Evolutionary conservation across 768 basidiomycete species (phyloP), one percentile per base, ranked within the genome.

Genomic region (Podaxis sp.): DNA sequence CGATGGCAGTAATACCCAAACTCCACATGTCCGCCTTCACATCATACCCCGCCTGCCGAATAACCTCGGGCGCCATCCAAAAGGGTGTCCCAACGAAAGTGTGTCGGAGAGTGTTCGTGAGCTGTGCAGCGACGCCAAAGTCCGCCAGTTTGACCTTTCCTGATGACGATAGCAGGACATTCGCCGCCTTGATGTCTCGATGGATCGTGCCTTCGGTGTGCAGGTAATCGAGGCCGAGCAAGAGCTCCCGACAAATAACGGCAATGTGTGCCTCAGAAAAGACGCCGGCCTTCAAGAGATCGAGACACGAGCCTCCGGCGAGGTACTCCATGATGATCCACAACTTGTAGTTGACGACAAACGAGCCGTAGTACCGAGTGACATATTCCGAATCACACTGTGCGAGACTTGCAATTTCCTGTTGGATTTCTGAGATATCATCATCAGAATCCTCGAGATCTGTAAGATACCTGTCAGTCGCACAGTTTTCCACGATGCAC

Each of bases 291-390:
- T 96, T 97, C 68, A 99, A 85, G 59, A 99, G 83, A 76, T 99
- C 97, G 59, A 98, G 85, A 77, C 97, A 98, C 28, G 95, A 97
- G n/a, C 97, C 97, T 48, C 97, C 97, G 0, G 95, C 95, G 58
- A 99, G 89, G 76, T 94, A 99, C 76, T 99, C 97, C 97, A 99
- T 99, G 70, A 99, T 79, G 71, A 99, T 99, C 97, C 97, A 99
- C 24, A 99, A 82, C 75, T 98, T 96, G 81, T 96, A 99, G 38
- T 91, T 88, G 66, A 94, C 88, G 58, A 99, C 94, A 75, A 99
- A 99, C 53, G 94, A 95, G 50, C 95, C 96, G 70, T 97, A 98
- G 74, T 99, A 99, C 51, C 90, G 83, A 46, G 97, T 99, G 58
- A 99, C 93, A 74, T 93, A 95, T 77, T 95, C 94, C 4, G 96